Base-by-base conservation (phyloP, 2,329 filamentous ascomycete genomes). In the Neoascochyta sp. region DNA sequence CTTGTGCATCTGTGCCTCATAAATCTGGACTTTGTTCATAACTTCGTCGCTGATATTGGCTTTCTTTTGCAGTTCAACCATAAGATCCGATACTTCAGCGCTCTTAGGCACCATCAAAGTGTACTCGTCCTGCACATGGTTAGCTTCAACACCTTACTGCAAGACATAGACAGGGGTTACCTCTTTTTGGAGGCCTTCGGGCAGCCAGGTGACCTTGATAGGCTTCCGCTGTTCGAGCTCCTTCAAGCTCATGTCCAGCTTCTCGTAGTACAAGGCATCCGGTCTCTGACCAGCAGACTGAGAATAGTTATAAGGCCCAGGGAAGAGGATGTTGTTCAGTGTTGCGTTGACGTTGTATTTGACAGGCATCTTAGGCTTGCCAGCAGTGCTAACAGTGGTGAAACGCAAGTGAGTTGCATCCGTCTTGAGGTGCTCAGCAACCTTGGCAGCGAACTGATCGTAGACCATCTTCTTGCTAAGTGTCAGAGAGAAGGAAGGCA, bases 161-260 rank as follows among this genome's bases (percentile, higher is more conserved):
- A 4, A 5, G 2, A 12, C 4, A 9, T 13, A 9, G 10, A 57
- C 36, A 74, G n/a, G n/a, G n/a, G n/a, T 62, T 64, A 86, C 85
- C 67, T 95, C 89, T 69, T 95, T 96, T 8, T 80, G 80, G 41
- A 96, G 83, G 23, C 92, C 92, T 42, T 98, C 92, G 22, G 82
- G 84, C 24, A 98, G 70, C 79, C 84, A 90, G 1, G 74, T 85
- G 26, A 98, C 67, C 61, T 86, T 90, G 42, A 96, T 69, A 34
- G 71, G 78, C 69, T 93, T 95, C 70, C 94, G 92, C 34, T 86
- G 92, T 56, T 98, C 92, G 23, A 94, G 73, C 62, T 98, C 93
- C 14, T 86, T 84, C 25, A 98, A 67, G 52, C 87, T 95, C 71
- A 95, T 94, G 42, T 98, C 92, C 22, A 98, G 69, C 16, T 96